Percentiles rank a stretch among this genome's conserved stretches.
Evolutionary conservation across 2,329 filamentous ascomycete species (phyloP).

Genomic region (Fusarium sp.): DNA sequence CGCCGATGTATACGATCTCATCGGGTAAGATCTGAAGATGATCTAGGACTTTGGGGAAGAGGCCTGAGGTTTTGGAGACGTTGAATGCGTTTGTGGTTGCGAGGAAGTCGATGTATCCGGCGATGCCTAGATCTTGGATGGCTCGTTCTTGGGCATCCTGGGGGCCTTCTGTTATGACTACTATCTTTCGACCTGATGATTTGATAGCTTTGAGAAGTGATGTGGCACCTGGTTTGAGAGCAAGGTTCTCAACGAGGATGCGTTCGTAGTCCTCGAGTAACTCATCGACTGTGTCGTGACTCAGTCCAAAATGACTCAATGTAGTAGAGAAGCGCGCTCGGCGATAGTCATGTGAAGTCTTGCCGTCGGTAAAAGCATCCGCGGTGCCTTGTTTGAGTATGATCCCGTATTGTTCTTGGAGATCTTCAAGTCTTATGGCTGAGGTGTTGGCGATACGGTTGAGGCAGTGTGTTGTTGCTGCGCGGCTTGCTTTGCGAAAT

Average conservation of each 20-base stretch:
- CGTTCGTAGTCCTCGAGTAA: slow-evolving; percentile 49
- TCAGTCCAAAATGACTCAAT: slow-evolving; percentile 46
- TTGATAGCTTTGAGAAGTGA: slow-evolving; percentile 52
- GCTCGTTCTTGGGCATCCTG: slow-evolving; percentile 61
- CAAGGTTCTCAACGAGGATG: slow-evolving; percentile 45
- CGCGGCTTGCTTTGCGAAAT: slow-evolving; percentile 56
- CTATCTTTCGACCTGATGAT: slow-evolving; percentile 53
- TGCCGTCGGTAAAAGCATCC: slow-evolving; percentile 58
- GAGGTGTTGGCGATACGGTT: slow-evolving; percentile 39
- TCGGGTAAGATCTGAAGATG: slow-evolving; percentile 41
- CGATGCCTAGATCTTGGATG: slow-evolving; percentile 41
- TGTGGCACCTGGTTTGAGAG: slow-evolving; percentile 54
- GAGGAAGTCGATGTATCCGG: slow-evolving; percentile 46
- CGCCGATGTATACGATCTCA: slow-evolving; percentile 49
- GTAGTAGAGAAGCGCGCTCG: slow-evolving; percentile 54
- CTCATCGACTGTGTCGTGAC: slow-evolving; percentile 29
- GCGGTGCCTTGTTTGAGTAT: slow-evolving; percentile 53
- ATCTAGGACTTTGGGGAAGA: slow-evolving; percentile 46
- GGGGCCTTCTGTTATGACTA: slow-evolving; percentile 60
- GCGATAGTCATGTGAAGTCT: slow-evolving; percentile 57
- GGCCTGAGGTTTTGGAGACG: slow-evolving; percentile 45
- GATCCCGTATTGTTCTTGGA: slow-evolving; percentile 47
- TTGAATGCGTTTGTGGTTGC: slow-evolving; percentile 50
- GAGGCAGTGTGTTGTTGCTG: slow-evolving; percentile 52
- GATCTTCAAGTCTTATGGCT: slow-evolving; percentile 3